Base-by-base conservation (phyloP, 495 filamentous ascomycete species). In the Chaetomidium leptoderma region DNA sequence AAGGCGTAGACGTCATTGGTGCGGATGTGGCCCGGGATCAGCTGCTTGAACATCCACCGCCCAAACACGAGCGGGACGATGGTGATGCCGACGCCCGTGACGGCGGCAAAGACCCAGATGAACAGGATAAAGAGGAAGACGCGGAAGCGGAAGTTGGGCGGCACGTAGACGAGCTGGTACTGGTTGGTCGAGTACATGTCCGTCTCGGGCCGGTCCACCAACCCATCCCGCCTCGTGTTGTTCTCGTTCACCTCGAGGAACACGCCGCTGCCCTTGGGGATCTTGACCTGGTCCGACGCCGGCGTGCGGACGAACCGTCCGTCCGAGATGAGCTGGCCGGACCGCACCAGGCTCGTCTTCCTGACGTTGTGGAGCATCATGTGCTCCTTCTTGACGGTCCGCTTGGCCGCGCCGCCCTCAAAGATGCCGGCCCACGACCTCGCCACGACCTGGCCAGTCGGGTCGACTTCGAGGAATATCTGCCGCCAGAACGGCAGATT, bases 1-100 rank as follows among this genome's bases (percentile, higher is more conserved):
- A 96, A 95, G 11, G 95, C 92, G 68, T 99, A 97, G 35, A 99
- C 86, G 68, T 99, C 93, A 70, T 97, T 97, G 67, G 90, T 84
- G 19, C 84, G 82, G 36, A 87, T 77, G 42, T 86, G 76, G 17
- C 73, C 67, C 16, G 88, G 86, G 45, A 93, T 81, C 17, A 88
- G 74, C 8, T 76, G 69, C 26, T 83, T 78, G 65, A 96, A 86
- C 52, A 97, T 76, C 53, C 73, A 76, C 16, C 93, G 87, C 16
- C 93, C 93, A 67, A 96, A 82, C 10, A 93, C 73, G 11, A 99
- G 77, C 2, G 93, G 95, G 0, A 86, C 73, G 68, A 97, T 83
- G 16, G 95, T 97, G 58, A 88, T 81, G 63, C 85, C 82, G 62
- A 96, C 82, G n/a, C 93, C 93, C 1, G 90, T 95, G n/a, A 84